A percentile compares a stretch with the other conserved stretches of the same genome.
Evolutionary conservation across 1,139 yeast genomes (phyloP).

Genomic region (Geotrichum macrosporum): DNA sequence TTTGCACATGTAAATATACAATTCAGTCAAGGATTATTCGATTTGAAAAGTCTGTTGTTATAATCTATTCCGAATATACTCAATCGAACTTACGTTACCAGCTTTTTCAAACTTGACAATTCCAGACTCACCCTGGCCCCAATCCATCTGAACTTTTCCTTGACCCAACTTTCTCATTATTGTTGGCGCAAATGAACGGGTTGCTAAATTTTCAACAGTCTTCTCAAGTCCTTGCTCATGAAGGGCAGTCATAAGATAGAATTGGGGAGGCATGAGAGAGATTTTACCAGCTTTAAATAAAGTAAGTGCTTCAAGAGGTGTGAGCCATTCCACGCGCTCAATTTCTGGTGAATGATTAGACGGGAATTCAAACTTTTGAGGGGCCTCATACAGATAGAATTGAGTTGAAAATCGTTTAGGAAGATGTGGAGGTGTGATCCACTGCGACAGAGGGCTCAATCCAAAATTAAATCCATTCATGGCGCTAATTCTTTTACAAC

Average conservation of each 20-base stretch:
- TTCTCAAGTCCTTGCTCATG: constrained; percentile 24
- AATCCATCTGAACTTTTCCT: constrained; percentile 31
- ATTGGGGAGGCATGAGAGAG: constrained; percentile 36
- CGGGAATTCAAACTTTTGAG: constrained; percentile 10
- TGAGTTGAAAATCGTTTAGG: constrained; percentile 33
- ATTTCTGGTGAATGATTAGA: constrained; percentile 20
- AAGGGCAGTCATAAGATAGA: constrained; percentile 30
- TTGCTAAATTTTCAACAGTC: constrained; percentile 23
- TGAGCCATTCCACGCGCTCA: constrained; percentile 32
- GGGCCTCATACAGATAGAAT: constrained; percentile 30
- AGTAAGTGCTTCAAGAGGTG: constrained; percentile 30
- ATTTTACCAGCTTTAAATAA: constrained; percentile 28
- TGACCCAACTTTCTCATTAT: constrained; percentile 22
- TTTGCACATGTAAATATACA: no score
- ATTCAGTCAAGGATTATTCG: no score
- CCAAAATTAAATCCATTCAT: constrained; percentile 12
- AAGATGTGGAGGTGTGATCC: constrained; percentile 33
- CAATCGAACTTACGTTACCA: constrained; percentile 27
- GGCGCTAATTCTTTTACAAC: no score
- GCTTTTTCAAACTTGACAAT: constrained; percentile 25
- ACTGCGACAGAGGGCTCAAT: constrained; percentile 26
- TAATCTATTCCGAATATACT: constrained; percentile 21
- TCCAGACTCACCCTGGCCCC: constrained; percentile 36
- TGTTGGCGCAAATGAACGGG: constrained; percentile 29
- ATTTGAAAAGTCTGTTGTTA: no score